Percentiles rank a stretch among this genome's conserved stretches.
phyloP scores from a whole-genome alignment of 2,329 filamentous ascomycete species.

The Paecilomyces dactylethromorphus region DNA sequence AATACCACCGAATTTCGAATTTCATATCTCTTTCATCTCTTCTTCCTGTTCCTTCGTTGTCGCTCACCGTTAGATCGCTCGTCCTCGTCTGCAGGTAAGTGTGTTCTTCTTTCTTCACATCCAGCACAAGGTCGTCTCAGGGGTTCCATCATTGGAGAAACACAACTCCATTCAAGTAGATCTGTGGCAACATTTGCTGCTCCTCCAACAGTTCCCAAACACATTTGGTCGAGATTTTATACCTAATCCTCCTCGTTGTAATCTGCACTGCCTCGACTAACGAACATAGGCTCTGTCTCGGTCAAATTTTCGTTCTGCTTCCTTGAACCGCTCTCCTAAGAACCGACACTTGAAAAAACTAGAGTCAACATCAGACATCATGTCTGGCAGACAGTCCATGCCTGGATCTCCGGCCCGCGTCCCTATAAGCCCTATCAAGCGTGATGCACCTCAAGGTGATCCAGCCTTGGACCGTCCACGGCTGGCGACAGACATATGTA shows the following conservation, averaged over 20 bases:
- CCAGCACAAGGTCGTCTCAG: not conserved
- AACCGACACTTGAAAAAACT: not conserved
- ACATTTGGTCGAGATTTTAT: not conserved
- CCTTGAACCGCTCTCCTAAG: not conserved
- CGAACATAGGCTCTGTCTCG: not conserved
- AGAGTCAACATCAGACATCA: not conserved
- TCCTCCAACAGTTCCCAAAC: not conserved
- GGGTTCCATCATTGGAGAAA: not conserved
- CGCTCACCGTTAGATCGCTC: not conserved
- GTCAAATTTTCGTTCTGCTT: not conserved
- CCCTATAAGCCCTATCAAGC: not conserved
- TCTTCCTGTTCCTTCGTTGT: not conserved
- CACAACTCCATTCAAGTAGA: not conserved
- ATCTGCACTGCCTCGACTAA: not conserved
- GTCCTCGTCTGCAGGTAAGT: not conserved
- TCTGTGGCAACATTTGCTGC: not conserved
- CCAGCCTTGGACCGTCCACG: conserved; percentile 15
- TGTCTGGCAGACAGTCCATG: not conserved
- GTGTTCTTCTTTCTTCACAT: not conserved
- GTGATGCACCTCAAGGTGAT: conserved; percentile 4
- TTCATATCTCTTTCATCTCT: not conserved
- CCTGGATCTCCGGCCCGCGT: not conserved
- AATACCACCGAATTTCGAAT: not conserved
- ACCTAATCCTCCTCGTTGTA: not conserved
- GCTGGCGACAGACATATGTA: conserved; percentile 14